Conservation (phyloP, 345 rosid species). For the Lepidium africanum region DNA sequence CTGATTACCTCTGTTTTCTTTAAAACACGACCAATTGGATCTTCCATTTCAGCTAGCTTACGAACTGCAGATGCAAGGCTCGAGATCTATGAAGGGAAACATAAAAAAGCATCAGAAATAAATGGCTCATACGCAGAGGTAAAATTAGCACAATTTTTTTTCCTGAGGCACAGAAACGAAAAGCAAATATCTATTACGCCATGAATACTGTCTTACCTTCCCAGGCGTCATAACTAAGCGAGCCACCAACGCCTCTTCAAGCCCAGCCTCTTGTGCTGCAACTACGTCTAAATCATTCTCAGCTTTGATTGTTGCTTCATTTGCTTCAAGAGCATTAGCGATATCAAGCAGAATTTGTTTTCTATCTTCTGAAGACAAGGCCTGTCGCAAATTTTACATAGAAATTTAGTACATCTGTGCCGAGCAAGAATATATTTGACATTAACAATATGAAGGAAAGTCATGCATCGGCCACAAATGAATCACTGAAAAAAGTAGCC, state of each 20-base stretch:
- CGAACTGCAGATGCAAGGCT: constrained; percentile 77
- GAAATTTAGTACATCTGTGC: neutral
- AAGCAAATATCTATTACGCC: neutral
- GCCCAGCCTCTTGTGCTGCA: constrained; percentile 65
- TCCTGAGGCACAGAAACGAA: neutral
- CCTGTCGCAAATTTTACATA: constrained; percentile 39
- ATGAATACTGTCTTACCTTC: constrained; percentile 42
- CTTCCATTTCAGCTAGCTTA: constrained; percentile 88
- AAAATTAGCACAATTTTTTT: neutral
- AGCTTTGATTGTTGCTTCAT: constrained; percentile 44
- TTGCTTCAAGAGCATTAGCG: constrained; percentile 85
- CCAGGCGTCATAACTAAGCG: constrained; percentile 74
- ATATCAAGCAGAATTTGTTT: constrained; percentile 54
- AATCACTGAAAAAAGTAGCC: neutral
- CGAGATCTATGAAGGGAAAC: constrained; percentile 43
- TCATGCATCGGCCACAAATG: neutral
- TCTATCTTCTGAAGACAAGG: constrained; percentile 75
- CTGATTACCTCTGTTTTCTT: constrained; percentile 83
- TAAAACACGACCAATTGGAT: constrained; percentile 75
- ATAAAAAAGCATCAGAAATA: neutral
- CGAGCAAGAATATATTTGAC: neutral
- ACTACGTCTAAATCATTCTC: constrained; percentile 84
- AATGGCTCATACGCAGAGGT: neutral
- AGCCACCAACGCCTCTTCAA: constrained; percentile 66
- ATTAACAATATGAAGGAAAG: neutral